Base-by-base conservation (phyloP, 2,329 filamentous ascomycete genomes). In the Orbilia oligospora region DNA sequence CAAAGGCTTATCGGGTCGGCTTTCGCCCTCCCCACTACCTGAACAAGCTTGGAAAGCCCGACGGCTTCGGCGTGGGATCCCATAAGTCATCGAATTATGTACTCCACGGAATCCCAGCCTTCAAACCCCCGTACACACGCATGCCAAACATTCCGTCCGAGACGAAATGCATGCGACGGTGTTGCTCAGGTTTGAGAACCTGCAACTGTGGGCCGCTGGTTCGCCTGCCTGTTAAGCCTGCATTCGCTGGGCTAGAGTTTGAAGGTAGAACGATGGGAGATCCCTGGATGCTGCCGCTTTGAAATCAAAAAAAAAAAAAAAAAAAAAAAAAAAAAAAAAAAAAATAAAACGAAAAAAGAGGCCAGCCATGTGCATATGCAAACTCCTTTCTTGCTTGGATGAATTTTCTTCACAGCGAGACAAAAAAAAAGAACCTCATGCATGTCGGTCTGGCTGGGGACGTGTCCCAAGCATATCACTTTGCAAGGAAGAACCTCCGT, bases 61-160 rank as follows among this genome's bases (percentile, higher is more conserved):
- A 68, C 66, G 67, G 67, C 67, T 71, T 71, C 61, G 51, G 63
- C 68, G 73, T 77, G 73, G 70, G 73, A 77, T 77, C 61, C 61
- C 51, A 77, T 71, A 77, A 77, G 73, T 77, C 73, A 77, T 77
- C 58, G 61, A 77, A 68, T 76, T 71, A 71, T 61, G 73, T 70
- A 71, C 72, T 66, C 72, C 65, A 76, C 49, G 36, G 61, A 41
- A 76, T 58, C 72, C 72, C 58, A 58, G 72, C 65, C 65, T 58
- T 49, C 53, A 58, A 61, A 61, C 73, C 73, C 72, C 69, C 56
- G 58, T 66, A 48, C 18, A 49, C 48, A 66, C 65, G 58, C 58
- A 63, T 55, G 41, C 61, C 67, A 77, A 67, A 55, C 51, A 71
- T 71, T 61, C 72, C 61, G 73, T 77, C 67, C 73, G 61, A 77